phyloP scores from a whole-genome alignment of 345 rosid species.

The Abelmoschus esculentus region DNA sequence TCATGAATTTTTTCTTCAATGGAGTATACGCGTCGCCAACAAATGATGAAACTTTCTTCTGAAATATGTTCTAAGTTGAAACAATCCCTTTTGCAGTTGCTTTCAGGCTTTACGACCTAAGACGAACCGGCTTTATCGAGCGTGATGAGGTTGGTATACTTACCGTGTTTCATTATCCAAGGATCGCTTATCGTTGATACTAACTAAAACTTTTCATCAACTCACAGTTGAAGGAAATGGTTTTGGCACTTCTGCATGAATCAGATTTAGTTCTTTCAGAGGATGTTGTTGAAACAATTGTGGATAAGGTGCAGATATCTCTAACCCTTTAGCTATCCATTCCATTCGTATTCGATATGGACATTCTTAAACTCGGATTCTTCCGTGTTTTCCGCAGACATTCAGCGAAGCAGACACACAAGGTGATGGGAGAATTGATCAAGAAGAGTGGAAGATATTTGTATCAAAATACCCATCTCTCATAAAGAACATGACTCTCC shows the following conservation, averaged over 20 bases:
- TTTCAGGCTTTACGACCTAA: constrained; percentile 69
- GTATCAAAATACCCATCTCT: constrained; percentile 68
- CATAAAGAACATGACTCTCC: constrained; percentile 90
- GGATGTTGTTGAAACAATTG: constrained; percentile 62
- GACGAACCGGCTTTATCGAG: constrained; percentile 83
- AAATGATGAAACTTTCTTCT: background rate
- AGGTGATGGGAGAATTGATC: constrained; percentile 73
- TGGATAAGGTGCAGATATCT: constrained; percentile 47
- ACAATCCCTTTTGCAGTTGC: constrained; percentile 48
- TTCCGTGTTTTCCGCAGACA: constrained; percentile 33
- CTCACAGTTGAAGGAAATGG: constrained; percentile 81
- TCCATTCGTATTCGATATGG: background rate
- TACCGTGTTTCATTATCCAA: background rate
- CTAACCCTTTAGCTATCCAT: background rate
- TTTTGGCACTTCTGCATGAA: constrained; percentile 75
- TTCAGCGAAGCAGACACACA: constrained; percentile 58
- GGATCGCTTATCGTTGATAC: background rate
- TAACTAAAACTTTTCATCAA: background rate
- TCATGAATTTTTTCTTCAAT: background rate
- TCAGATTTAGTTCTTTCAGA: constrained; percentile 69
- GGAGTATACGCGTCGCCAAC: background rate
- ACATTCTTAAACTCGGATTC: background rate
- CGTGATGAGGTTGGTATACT: constrained; percentile 60
- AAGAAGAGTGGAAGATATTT: constrained; percentile 78
- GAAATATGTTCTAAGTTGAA: background rate